phyloP scores from a whole-genome alignment of 108 stramenopile species.

The Cyclotella kingstonii region DNA sequence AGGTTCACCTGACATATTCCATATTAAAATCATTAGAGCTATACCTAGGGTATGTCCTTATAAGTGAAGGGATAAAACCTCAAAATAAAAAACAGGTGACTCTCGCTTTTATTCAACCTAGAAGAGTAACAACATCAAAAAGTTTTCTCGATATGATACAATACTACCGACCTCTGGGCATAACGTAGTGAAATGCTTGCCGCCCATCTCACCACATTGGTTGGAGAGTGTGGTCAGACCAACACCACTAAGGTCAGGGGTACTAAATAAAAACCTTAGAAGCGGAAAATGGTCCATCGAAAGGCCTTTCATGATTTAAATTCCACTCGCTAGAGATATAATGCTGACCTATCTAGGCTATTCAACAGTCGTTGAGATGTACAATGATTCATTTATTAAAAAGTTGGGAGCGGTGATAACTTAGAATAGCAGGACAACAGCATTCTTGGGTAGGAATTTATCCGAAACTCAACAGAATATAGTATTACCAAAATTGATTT shows the following conservation, averaged over 20 bases:
- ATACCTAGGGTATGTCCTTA: slow-evolving; percentile 9
- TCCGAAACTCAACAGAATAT: slow-evolving; percentile 33
- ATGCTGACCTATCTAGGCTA: slow-evolving; percentile 47
- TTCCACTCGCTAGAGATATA: slow-evolving; percentile 21
- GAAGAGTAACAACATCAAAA: slow-evolving; percentile 9
- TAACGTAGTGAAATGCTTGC: slow-evolving; percentile 26
- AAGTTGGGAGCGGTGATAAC: not conserved
- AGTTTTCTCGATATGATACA: slow-evolving; percentile 31
- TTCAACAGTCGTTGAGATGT: slow-evolving; percentile 29
- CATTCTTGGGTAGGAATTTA: slow-evolving; percentile 44
- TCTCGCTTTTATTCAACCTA: slow-evolving; percentile 9
- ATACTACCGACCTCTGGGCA: slow-evolving; percentile 31
- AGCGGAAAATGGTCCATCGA: slow-evolving; percentile 35
- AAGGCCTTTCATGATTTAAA: slow-evolving; percentile 46
- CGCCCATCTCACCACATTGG: slow-evolving; percentile 21
- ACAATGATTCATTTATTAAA: not conserved
- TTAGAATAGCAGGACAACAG: not conserved
- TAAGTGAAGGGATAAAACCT: slow-evolving; percentile 18
- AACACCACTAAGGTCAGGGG: not conserved
- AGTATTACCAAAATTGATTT: slow-evolving; percentile 39
- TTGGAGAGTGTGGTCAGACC: slow-evolving; percentile 11
- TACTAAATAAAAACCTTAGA: slow-evolving; percentile 14
- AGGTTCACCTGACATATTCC: slow-evolving; percentile 27
- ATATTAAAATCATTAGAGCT: not conserved
- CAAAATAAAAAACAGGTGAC: slow-evolving; percentile 33